A percentile compares a stretch with the other conserved stretches of the same genome.
phyloP scores from a whole-genome alignment of 2,329 filamentous ascomycete species.

The Penicillium thymicola region DNA sequence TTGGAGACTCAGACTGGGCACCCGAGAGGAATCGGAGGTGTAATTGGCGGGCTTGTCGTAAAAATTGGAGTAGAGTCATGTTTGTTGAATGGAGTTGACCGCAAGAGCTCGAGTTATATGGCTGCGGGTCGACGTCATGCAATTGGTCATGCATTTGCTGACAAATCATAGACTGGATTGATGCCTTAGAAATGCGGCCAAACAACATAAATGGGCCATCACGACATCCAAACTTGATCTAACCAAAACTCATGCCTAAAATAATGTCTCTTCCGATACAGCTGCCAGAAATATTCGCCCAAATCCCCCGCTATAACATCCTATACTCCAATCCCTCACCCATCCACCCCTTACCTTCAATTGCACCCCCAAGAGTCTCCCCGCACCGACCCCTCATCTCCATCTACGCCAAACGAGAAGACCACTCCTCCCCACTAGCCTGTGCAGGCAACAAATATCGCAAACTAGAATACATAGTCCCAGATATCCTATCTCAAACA shows the following conservation, averaged over 20 bases:
- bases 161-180: neutral
- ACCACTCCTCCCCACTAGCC: constrained; percentile 34
- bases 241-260: neutral
- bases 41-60: constrained; percentile 32
- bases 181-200: neutral
- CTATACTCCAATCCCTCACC: constrained; percentile 31
- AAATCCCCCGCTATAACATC: constrained; percentile 30
- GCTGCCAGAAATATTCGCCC: constrained; percentile 25
- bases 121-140: neutral
- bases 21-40: constrained; percentile 29
- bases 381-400: constrained; percentile 16
- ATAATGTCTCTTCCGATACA: constrained; percentile 2
- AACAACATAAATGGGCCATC: neutral
- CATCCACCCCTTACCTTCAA: constrained; percentile 30
- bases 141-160: constrained; percentile 4
- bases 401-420: constrained; percentile 35
- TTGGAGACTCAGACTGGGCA: constrained; percentile 24
- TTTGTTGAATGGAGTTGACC: neutral
- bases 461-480: constrained; percentile 38
- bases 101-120: too few species aligned
- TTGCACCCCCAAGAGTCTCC: constrained; percentile 11
- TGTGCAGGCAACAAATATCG: constrained; percentile 39
- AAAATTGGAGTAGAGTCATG: constrained; percentile 37
- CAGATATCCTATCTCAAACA: constrained; percentile 29
- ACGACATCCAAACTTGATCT: neutral